Evolutionary conservation across 225 moss, liverwort and hornwort species (phyloP), one percentile per base, ranked within the genome.

Genomic region (Takakia lepidozioides): DNA sequence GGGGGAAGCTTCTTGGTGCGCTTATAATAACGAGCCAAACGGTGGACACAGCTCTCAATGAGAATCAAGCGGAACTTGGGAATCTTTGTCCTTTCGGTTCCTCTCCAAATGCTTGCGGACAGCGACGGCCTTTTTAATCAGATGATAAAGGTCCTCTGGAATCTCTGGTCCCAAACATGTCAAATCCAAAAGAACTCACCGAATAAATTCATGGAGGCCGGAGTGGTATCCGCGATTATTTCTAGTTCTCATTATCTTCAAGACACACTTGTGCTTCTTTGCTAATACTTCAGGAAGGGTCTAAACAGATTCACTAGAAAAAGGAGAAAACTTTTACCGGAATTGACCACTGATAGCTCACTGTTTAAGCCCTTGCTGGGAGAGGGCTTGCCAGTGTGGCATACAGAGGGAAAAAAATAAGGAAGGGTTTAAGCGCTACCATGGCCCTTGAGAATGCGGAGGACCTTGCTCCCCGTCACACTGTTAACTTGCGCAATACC

Each of bases 401-500:
- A 48, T 48, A 48, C 48, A 48, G 48, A 20, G 25, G 48, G 48
- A 1, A 48, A 48, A 1, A n/a, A 5, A 48, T 21, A 25, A 48
- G 4, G n/a, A n/a, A 48, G 27, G 0, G 10, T 24, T 29, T 13
- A 50, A 25, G 11, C 32, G 32, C 32, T 49, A 65, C 71, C 74
- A 43, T 75, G 75, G 20, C 75, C 70, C 70, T 75, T 75, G 5
- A 66, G 61, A 27, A 75, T 75, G 19, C 74, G 60, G 1, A 75
- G 50, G 23, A 75, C 61, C 49, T 75, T 75, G 65, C 61, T 70
- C 29, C 70, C 70, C 13, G 75, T 55, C 3, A 72, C 72, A 23
- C 66, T 62, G 60, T 61, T 72, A n/a, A 72, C 72, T 57, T 72
- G 72, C 5, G 65, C 55, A 42, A 75, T 65, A 13, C 75, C 75